A percentile compares a stretch with the other conserved stretches of the same genome.
Evolutionary conservation across 2,329 filamentous ascomycete species (phyloP).

Genomic region (Neurospora sp.): DNA sequence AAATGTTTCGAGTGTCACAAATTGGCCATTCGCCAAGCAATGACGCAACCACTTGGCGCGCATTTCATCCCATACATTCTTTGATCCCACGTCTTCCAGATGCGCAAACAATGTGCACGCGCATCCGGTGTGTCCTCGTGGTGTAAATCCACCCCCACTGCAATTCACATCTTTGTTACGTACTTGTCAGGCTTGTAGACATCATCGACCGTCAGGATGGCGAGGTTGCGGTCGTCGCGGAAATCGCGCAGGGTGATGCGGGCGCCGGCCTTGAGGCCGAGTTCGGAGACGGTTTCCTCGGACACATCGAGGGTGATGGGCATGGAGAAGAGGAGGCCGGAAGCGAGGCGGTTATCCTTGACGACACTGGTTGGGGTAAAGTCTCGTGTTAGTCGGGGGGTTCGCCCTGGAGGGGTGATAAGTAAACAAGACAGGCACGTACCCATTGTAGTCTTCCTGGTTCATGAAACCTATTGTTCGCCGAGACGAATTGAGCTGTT

Average conservation of each 20-base stretch:
- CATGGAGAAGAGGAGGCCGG: slow-evolving; percentile 90
- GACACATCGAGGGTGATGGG: slow-evolving; percentile 89
- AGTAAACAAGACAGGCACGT: slow-evolving; percentile 24
- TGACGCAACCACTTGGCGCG: slow-evolving; percentile 18
- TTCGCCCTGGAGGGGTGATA: not conserved
- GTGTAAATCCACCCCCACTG: not conserved
- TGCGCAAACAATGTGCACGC: slow-evolving; percentile 1
- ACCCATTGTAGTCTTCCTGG: slow-evolving; percentile 94
- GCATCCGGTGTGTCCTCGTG: not conserved
- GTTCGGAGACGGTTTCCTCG: slow-evolving; percentile 62
- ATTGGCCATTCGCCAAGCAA: slow-evolving; percentile 13
- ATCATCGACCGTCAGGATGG: slow-evolving; percentile 91
- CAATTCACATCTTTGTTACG: slow-evolving; percentile 23
- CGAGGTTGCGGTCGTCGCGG: slow-evolving; percentile 90
- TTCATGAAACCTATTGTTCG: slow-evolving; percentile 77
- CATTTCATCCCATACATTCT: not conserved
- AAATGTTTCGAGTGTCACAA: not conserved
- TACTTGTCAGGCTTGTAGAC: slow-evolving; percentile 95
- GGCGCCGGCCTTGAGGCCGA: slow-evolving; percentile 68
- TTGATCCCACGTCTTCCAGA: not conserved
- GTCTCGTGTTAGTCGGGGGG: not conserved
- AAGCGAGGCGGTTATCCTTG: slow-evolving; percentile 72
- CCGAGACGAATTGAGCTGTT: slow-evolving; percentile 7
- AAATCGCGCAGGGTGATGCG: slow-evolving; percentile 87
- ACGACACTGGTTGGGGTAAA: slow-evolving; percentile 58